Percentiles rank a stretch among this genome's conserved stretches.
These are phyloP conservation scores for Oryza nivara DNA, from an alignment of 176 grass and related monocot species.

Conservation along the genomic window DNA sequence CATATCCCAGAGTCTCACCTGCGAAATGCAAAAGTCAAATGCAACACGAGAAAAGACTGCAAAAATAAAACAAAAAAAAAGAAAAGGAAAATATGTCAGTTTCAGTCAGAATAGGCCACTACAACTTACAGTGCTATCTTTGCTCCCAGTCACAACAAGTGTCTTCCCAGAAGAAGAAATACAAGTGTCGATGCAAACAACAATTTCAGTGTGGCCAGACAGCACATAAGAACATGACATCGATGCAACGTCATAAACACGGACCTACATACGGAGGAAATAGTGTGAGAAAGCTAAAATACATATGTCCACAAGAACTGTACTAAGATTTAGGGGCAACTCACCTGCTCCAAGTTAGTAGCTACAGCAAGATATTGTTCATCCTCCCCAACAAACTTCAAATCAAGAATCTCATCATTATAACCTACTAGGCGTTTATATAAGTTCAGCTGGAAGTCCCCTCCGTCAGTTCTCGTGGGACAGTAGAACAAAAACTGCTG, in stretches of 20 bases:
- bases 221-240: conserved; percentile 96
- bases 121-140: conserved; percentile 85
- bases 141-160: conserved; percentile 91
- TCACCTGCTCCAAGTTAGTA: conserved; percentile 94
- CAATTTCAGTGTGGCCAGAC: conserved; percentile 85
- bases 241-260: conserved; percentile 78
- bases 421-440: conserved; percentile 84
- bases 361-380: conserved; percentile 91
- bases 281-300: conserved; percentile 28
- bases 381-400: conserved; percentile 85
- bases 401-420: conserved; percentile 96
- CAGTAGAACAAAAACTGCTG: conserved; percentile 92
- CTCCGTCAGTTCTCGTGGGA: conserved; percentile 54
- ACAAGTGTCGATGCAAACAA: conserved; percentile 92
- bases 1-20: conserved; percentile 88
- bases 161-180: conserved; percentile 62
- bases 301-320: conserved; percentile 16
- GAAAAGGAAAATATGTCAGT: not conserved
- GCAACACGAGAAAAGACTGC: conserved; percentile 7
- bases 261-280: conserved; percentile 59
- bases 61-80: not conserved
- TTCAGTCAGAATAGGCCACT: conserved; percentile 6
- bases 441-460: conserved; percentile 61
- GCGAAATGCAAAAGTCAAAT: conserved; percentile 29
- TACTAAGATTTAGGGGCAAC: conserved; percentile 17